A percentile compares a stretch with the other conserved stretches of the same genome.
These are phyloP conservation scores for Abrus pulchellus DNA, from an alignment of 306 rosid species.

Conservation along the genomic window DNA sequence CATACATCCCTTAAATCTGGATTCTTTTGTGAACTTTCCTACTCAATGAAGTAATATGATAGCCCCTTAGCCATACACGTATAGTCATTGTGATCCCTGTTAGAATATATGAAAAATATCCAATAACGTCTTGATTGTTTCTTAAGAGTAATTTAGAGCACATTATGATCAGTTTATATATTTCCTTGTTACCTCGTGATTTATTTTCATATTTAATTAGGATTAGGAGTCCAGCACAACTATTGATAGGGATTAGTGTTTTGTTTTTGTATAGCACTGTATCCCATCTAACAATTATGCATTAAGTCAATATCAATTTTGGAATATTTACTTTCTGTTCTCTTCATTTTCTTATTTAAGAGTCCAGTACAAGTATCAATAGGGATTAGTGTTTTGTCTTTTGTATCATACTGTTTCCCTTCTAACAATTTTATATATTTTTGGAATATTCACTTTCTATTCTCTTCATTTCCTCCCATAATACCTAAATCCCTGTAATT, in stretches of 20 bases:
- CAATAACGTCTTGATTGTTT: neutral
- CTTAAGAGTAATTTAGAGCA: neutral
- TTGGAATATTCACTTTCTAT: neutral
- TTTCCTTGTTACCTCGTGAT: neutral
- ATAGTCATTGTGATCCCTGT: constrained; percentile 9
- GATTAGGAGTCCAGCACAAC: neutral
- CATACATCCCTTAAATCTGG: constrained; percentile 35
- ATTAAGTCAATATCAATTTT: neutral
- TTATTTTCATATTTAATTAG: neutral
- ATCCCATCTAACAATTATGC: neutral
- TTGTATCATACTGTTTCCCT: neutral
- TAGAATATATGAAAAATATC: too few species aligned
- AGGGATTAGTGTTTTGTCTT: neutral
- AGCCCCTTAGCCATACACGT: constrained; percentile 3
- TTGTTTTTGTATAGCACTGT: neutral
- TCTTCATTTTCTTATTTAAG: neutral
- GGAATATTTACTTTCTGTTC: neutral
- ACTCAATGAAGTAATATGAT: constrained; percentile 29
- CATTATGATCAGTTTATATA: neutral
- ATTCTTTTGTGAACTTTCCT: constrained; percentile 26
- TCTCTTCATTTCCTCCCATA: neutral
- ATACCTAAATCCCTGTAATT: neutral
- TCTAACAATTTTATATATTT: neutral
- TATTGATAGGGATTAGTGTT: neutral
- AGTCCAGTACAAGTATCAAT: neutral